Evolutionary conservation across 495 filamentous ascomycete species (phyloP), one percentile per base, ranked within the genome.

Genomic region (Aspergillus bridgeri): DNA sequence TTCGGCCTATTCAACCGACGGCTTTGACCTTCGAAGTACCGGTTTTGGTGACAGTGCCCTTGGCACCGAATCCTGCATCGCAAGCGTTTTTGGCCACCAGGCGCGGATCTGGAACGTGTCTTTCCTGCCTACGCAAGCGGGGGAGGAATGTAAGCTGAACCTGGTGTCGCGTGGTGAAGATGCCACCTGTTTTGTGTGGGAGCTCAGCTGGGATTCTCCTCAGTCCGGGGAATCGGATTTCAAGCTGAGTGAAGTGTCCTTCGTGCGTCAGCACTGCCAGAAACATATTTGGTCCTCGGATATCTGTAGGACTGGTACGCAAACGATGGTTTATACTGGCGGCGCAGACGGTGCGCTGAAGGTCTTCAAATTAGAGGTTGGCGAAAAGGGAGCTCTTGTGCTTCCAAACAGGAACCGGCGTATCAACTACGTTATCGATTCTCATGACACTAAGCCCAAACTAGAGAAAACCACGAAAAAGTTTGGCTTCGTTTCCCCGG

Each of bases 261-360:
- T 80, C 13, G 79, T 80, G 42, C 71, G 76, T 18, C 83, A 80
- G 48, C 94, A 98, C 66, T 76, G 72, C 25, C 93, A 94, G 25
- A 98, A 97, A 69, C 89, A 96, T 65, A 85, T 97, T n/a, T 97
- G 92, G 91, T 86, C 90, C 2, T 71, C 83, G 23, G 84, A 82
- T 11, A 65, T 88, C 8, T 60, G 61, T n/a, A 60, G 33, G 15
- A 53, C 51, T 6, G 60, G 60, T 7, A 57, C 65, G 25, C 58
- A 69, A 6, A 67, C 62, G 11, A 51, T 83, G 0, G 66, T 95
- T 58, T 84, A 85, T n/a, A 93, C 89, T 43, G 94, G 93, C 2
- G 94, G 90, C n/a, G 85, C 88, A 19, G 94, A 98, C 75, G 89
- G 92, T 13, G 74, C 75, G 25, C 60, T 83, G 75, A 81, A 71